Conservation (phyloP, 83 land plant genomes). For the Picea abies region DNA sequence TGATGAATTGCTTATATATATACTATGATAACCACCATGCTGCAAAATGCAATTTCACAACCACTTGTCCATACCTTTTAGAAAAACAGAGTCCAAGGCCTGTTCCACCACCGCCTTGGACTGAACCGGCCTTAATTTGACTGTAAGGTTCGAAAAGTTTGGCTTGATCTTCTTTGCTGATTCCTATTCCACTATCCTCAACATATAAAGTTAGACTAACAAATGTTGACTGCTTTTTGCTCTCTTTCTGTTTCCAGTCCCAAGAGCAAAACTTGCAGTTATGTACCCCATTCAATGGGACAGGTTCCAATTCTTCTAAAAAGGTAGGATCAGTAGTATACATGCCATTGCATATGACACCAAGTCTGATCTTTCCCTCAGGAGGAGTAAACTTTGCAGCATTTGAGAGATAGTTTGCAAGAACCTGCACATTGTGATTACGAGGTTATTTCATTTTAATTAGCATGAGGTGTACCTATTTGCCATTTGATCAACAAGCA, state of each 20-base stretch:
- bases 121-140: conserved; percentile 19
- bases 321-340: conserved; percentile 1
- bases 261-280: background rate
- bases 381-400: conserved; percentile 34
- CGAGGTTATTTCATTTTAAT: background rate
- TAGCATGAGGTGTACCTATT: background rate
- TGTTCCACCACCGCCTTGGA: conserved; percentile 29
- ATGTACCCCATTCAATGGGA: background rate
- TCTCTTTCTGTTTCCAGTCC: background rate
- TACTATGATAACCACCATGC: background rate
- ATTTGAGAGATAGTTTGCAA: conserved; percentile 40
- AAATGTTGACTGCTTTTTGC: conserved; percentile 1
- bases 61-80: conserved; percentile 21
- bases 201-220: conserved; percentile 24
- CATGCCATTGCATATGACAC: conserved; percentile 21
- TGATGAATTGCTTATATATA: background rate
- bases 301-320: background rate
- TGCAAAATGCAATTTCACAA: background rate
- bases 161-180: conserved; percentile 31
- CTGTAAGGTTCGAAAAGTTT: conserved; percentile 31
- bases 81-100: conserved; percentile 36
- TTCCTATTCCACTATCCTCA: conserved; percentile 36
- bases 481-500: background rate
- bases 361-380: conserved; percentile 24
- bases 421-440: conserved; percentile 18